Evolutionary conservation across 2,329 filamentous ascomycete genomes (phyloP), one percentile per base, ranked within the genome.

Genomic region (Endoconidiophora polonica): DNA sequence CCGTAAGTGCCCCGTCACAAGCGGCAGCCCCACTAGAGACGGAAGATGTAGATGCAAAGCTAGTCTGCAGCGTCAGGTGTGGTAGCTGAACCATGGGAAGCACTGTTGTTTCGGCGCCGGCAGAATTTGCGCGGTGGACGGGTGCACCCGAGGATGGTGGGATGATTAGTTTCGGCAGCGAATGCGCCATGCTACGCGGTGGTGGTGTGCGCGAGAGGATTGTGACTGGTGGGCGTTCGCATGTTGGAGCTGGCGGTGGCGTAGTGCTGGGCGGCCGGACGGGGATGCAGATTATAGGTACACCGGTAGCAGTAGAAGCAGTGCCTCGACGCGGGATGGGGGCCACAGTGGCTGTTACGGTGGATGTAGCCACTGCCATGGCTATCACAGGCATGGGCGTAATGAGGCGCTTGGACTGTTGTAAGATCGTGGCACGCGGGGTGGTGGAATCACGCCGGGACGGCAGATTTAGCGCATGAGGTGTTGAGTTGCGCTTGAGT

Each of bases 401-500:
- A 36, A 23, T 22, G 0, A 4, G 22, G 22, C 36, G 33, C 16
- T 18, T 23, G 7, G 37, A 40, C 4, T 33, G 9, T 12, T 33
- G 29, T 12, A 33, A 33, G 16, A 49, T 44, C 7, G 29, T 44
- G 1, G 20, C 44, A 16, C 44, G 44, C 12, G 44, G 44, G 14
- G 43, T 24, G 20, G 48, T 45, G 5, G 48, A 50, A 22, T 45
- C 26, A 14, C 40, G 29, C 10, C 40, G 40, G 16, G 24, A 18
- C 18, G 45, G 39, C 37, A 48, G 18, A 36, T n/a, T 7, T 12
- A 52, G 24, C 4, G 50, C 33, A 3, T 45, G 50, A 5, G 50
- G 50, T 14, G 45, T 52, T 22, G 50, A 52, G 41, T 44, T 48
- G 23, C 50, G 45, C 36, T 52, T 52, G 40, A 52, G 29, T n/a